Conservation (phyloP, 2,329 filamentous ascomycete genomes). For the Calonectria naviculata region DNA sequence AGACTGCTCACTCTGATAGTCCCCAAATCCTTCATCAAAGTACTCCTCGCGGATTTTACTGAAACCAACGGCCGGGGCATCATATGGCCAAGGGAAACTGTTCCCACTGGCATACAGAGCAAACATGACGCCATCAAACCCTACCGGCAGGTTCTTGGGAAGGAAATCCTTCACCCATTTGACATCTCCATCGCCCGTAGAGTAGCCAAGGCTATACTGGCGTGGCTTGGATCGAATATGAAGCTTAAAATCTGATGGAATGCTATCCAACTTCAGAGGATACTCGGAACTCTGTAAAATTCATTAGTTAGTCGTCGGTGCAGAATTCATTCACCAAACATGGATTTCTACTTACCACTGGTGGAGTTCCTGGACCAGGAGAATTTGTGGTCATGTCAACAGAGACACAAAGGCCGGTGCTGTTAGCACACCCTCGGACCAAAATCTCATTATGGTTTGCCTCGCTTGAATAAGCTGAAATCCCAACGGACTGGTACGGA, state of each 20-base stretch:
- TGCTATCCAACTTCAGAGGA: constrained; percentile 11
- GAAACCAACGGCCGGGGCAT: constrained; percentile 35
- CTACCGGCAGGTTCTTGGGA: constrained; percentile 22
- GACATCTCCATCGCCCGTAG: background rate
- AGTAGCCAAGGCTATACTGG: constrained; percentile 38
- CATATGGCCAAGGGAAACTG: constrained; percentile 34
- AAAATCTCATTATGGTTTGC: constrained; percentile 41
- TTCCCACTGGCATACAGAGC: constrained; percentile 36
- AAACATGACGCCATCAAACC: constrained; percentile 37
- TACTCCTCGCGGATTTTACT: constrained; percentile 32
- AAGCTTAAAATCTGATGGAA: constrained; percentile 23
- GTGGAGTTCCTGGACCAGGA: constrained; percentile 22
- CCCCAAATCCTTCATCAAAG: constrained; percentile 29
- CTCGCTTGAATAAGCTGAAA: constrained; percentile 42
- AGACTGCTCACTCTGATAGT: constrained; percentile 13
- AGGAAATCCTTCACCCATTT: constrained; percentile 32
- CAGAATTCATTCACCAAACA: background rate
- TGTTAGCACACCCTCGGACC: constrained; percentile 37
- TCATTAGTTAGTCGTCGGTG: background rate
- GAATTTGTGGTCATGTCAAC: constrained; percentile 20
- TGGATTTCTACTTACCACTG: constrained; percentile 7
- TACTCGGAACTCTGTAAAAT: constrained; percentile 16
- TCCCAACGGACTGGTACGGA: constrained; percentile 36
- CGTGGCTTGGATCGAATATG: constrained; percentile 36
- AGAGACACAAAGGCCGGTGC: constrained; percentile 33